Base-by-base conservation (phyloP, 2,329 filamentous ascomycete species). In the Colletotrichum truncatum region DNA sequence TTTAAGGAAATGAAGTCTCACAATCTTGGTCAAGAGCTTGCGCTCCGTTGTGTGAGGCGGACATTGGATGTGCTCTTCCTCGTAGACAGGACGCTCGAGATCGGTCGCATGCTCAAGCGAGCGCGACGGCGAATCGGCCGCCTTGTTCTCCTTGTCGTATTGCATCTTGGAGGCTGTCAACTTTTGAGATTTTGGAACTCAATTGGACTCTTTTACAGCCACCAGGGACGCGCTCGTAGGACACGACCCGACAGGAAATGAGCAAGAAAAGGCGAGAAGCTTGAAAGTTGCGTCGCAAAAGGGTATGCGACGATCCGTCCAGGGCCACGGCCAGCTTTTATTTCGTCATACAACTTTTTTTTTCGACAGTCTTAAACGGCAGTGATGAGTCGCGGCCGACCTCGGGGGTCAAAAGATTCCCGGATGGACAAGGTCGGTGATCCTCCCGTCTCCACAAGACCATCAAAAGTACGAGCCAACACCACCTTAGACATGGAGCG, bases 11-110 rank as follows among this genome's bases (percentile, higher is more conserved):
- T 6, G 10, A 36, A 18, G n/a, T n/a, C 51, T 54, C 34, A 54
- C 92, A 73, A 94, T 89, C 77, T 89, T 91, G 67, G 84, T 77
- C 80, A 93, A 85, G 64, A 95, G 82, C 71, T 82, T 86, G 68
- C 83, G 81, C 79, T 93, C 90, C 3, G 86, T 88, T 4, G 85
- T 88, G 74, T 85, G 82, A 55, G 83, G 70, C 32, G 86, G 86
- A 66, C 84, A 85, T 49, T 73, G 67, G 41, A 69, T 43, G 25
- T 64, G 26, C 7, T 61, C 53, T 10, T 65, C 60, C 12, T 23
- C 25, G 3, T 64, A 55, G 25, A 30, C 57, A 3, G 62, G 57
- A 9, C 57, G 62, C n/a, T 62, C 41, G 23, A 51, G 34, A n/a
- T 65, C 62, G 8, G 57, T 54, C 62, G 62, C 49, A 23, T 62